phyloP scores from a whole-genome alignment of 192 early-diverging fungal genomes.

The Coemansia sp. region DNA sequence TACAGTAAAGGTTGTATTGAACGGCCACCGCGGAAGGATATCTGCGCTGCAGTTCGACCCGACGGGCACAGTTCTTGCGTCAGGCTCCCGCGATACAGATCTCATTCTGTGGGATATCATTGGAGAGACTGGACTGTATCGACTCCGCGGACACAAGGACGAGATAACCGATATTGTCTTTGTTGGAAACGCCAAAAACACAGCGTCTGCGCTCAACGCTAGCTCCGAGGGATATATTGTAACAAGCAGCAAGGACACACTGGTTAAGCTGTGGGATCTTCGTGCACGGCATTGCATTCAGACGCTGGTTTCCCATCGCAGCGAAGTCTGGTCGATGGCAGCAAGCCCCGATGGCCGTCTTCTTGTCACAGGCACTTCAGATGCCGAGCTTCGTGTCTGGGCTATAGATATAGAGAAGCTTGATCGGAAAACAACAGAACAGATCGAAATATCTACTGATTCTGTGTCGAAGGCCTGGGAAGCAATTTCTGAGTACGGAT shows the following conservation, averaged over 20 bases:
- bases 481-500: slow-evolving; percentile 73
- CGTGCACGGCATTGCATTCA: slow-evolving; percentile 92
- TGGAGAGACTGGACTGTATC: slow-evolving; percentile 82
- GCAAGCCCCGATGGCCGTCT: slow-evolving; percentile 62
- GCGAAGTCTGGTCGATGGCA: slow-evolving; percentile 90
- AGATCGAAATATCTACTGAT: slow-evolving; percentile 17
- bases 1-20: slow-evolving; percentile 71
- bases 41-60: slow-evolving; percentile 81
- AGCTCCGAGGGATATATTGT: slow-evolving; percentile 70
- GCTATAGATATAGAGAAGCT: slow-evolving; percentile 60
- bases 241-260: slow-evolving; percentile 92
- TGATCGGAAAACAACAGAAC: slow-evolving; percentile 19
- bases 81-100: slow-evolving; percentile 92
- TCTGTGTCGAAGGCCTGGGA: slow-evolving; percentile 54
- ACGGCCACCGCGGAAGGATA: slow-evolving; percentile 87
- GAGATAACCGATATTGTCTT: slow-evolving; percentile 71
- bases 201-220: slow-evolving; percentile 43
- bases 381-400: slow-evolving; percentile 87
- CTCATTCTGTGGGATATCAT: slow-evolving; percentile 95
- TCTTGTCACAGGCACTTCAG: slow-evolving; percentile 83
- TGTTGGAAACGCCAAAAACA: slow-evolving; percentile 22
- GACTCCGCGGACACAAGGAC: slow-evolving; percentile 94
- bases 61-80: slow-evolving; percentile 78
- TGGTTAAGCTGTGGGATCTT: slow-evolving; percentile 96
- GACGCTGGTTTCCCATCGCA: slow-evolving; percentile 89